phyloP scores from a whole-genome alignment of 2,329 filamentous ascomycete genomes.

The Reticulascus tulasneorum region DNA sequence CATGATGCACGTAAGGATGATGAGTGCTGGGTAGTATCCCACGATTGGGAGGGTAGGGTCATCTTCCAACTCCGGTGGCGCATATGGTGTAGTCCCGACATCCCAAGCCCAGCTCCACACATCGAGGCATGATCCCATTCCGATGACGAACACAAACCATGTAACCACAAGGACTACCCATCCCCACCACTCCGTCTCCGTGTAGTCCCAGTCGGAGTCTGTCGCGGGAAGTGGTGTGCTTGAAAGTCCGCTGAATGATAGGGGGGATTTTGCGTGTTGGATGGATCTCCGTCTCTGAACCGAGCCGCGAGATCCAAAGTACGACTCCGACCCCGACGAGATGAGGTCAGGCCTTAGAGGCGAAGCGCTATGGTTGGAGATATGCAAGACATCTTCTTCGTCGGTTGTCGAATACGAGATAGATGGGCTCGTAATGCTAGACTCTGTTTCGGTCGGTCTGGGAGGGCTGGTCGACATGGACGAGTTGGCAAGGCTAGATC shows the following conservation, averaged over 20 bases:
- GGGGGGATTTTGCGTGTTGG: slow-evolving; percentile 55
- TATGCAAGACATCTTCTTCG: slow-evolving; percentile 72
- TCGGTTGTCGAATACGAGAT: slow-evolving; percentile 66
- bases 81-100: slow-evolving; percentile 92
- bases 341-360: slow-evolving; percentile 37
- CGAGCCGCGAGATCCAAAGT: slow-evolving; percentile 44
- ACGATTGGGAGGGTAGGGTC: slow-evolving; percentile 92
- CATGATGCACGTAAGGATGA: slow-evolving; percentile 92
- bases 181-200: slow-evolving; percentile 96
- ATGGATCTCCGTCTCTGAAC: slow-evolving; percentile 43
- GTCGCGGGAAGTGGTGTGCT: slow-evolving; percentile 41
- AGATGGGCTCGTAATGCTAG: slow-evolving; percentile 44
- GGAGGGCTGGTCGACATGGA: slow-evolving; percentile 17
- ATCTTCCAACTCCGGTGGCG: slow-evolving; percentile 90
- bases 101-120: slow-evolving; percentile 99
- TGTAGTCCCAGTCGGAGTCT: slow-evolving; percentile 76
- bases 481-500: slow-evolving; percentile 20
- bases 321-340: slow-evolving; percentile 60
- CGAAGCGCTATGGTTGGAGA: slow-evolving; percentile 45
- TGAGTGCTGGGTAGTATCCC: slow-evolving; percentile 92
- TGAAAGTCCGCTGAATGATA: slow-evolving; percentile 52
- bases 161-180: slow-evolving; percentile 89
- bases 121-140: slow-evolving; percentile 92
- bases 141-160: slow-evolving; percentile 93
- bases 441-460: slow-evolving; percentile 8